Percentiles rank a stretch among this genome's conserved stretches.
Evolutionary conservation across 139 green algal species (phyloP).

Genomic region (Chlamydomonas sphaeroides): DNA sequence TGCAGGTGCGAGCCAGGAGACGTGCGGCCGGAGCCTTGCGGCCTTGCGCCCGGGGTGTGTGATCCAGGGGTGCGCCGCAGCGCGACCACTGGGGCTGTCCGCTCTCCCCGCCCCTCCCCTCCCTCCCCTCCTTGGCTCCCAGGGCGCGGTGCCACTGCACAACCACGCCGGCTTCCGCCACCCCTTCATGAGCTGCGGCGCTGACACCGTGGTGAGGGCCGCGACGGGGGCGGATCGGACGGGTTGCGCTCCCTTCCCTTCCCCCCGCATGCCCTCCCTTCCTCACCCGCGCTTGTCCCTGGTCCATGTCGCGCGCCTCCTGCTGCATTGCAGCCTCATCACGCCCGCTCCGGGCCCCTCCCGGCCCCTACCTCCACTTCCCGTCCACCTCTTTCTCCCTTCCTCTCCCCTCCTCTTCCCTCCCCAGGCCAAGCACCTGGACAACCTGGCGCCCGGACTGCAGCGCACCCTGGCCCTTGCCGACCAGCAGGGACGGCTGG

Average conservation of each 20-base stretch:
- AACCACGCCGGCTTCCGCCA: slow-evolving; percentile 65
- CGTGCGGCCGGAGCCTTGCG: too few species aligned
- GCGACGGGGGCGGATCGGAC: too few species aligned
- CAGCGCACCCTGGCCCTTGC: background rate
- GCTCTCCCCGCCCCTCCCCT: too few species aligned
- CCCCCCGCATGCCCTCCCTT: too few species aligned
- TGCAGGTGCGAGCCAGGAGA: slow-evolving; percentile 9
- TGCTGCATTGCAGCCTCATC: background rate
- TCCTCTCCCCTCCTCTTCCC: background rate
- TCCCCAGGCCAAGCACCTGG: slow-evolving; percentile 36
- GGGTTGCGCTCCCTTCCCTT: background rate
- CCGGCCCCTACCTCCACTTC: background rate
- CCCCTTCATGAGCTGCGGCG: slow-evolving; percentile 65
- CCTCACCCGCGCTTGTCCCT: too few species aligned
- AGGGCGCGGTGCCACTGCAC: slow-evolving; percentile 18
- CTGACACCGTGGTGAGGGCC: slow-evolving; percentile 54
- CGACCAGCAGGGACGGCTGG: background rate
- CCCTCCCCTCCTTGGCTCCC: background rate
- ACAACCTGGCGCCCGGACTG: slow-evolving; percentile 27
- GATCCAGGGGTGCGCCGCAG: too few species aligned
- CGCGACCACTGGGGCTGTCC: too few species aligned
- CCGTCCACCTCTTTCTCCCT: background rate
- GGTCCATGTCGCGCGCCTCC: background rate
- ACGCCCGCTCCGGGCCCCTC: background rate
- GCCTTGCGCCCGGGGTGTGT: too few species aligned